Conservation (phyloP, 2,329 filamentous ascomycete species). For the Penicillium crustosum region DNA sequence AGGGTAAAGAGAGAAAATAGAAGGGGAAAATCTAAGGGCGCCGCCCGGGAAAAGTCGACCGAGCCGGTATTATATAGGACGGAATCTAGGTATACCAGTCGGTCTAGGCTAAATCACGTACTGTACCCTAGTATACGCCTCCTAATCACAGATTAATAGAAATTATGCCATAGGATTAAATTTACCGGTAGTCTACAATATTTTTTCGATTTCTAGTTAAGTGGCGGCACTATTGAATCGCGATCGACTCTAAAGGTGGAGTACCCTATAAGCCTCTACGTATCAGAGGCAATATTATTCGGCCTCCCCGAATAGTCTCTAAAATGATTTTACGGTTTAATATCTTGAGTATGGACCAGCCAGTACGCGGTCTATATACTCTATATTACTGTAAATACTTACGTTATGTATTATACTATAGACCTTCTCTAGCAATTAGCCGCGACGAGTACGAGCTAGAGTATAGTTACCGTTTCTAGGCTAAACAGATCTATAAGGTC, state of each 20-base stretch:
- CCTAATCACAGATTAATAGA: background rate
- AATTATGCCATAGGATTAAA: background rate
- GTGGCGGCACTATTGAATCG: background rate
- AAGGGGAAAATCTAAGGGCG: too few relatives aligned
- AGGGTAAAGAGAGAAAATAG: too few relatives aligned
- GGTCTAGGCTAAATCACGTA: background rate
- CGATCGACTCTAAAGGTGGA: background rate
- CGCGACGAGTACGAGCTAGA: too few relatives aligned
- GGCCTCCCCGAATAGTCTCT: background rate
- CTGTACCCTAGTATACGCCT: background rate
- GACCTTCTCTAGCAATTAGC: too few relatives aligned
- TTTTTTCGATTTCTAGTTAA: background rate
- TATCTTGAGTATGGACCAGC: too few relatives aligned
- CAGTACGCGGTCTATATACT: too few relatives aligned
- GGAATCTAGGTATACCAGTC: background rate
- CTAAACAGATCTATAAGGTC: too few relatives aligned
- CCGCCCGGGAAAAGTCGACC: background rate
- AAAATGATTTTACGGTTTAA: background rate
- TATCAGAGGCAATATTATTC: background rate
- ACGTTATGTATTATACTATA: too few relatives aligned
- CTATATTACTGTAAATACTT: too few relatives aligned
- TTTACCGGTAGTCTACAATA: background rate
- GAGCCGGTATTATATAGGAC: background rate
- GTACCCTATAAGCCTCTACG: background rate
- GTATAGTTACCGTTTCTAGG: too few relatives aligned